A percentile compares a stretch with the other conserved stretches of the same genome.
Conservation (phyloP, 805 yeast species). For the Yamadazyma insecticola region DNA sequence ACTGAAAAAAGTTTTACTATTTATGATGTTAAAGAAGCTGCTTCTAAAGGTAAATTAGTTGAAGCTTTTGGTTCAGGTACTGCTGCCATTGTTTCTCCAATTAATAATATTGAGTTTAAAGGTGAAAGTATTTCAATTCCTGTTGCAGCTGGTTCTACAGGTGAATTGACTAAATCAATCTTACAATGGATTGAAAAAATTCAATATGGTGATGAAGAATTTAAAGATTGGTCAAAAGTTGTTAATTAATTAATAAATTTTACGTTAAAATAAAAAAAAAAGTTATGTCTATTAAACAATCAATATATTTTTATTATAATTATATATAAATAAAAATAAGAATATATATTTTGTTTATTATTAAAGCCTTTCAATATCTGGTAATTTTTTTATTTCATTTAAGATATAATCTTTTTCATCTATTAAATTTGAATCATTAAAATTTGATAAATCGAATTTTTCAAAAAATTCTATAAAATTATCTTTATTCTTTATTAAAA, state of each 20-base stretch:
- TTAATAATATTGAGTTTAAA: constrained; percentile 78
- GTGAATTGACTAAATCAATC: constrained; percentile 71
- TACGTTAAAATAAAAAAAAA: constrained; percentile 1
- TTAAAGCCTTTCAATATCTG: constrained; percentile 45
- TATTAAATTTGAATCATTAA: constrained; percentile 59
- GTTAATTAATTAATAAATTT: constrained; percentile 22
- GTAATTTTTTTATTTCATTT: constrained; percentile 66
- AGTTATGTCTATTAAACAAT: not conserved
- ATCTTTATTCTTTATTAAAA: constrained; percentile 76
- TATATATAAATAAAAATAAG: not conserved
- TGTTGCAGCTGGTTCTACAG: constrained; percentile 68
- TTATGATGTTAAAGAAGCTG: constrained; percentile 70
- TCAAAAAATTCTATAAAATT: constrained; percentile 68
- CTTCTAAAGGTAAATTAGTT: constrained; percentile 74
- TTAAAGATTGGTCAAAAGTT: constrained; percentile 52
- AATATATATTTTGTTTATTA: not conserved
- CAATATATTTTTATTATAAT: not conserved
- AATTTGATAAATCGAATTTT: constrained; percentile 56
- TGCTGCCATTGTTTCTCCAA: constrained; percentile 95
- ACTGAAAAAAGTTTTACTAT: constrained; percentile 83
- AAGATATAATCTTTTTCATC: constrained; percentile 82
- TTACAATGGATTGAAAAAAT: constrained; percentile 83
- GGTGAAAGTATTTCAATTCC: constrained; percentile 76
- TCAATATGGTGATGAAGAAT: constrained; percentile 82
- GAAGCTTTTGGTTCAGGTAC: constrained; percentile 98